Conservation (phyloP, 106 monocot species). For the Phalaenopsis equestris region DNA sequence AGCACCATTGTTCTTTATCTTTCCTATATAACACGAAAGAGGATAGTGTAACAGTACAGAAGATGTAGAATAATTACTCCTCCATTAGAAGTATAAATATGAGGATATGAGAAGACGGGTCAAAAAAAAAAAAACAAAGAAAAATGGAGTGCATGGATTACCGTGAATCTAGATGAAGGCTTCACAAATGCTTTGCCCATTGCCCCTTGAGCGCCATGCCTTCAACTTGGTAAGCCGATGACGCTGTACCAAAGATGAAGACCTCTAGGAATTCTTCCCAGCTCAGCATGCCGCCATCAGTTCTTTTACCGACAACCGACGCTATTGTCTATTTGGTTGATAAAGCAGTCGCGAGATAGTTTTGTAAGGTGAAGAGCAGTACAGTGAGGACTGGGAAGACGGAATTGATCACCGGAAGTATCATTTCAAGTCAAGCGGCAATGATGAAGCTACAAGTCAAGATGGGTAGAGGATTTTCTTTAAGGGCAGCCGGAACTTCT, state of each 20-base stretch:
- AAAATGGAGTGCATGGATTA: conserved; percentile 3
- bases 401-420: neutral
- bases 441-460: neutral
- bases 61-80: neutral
- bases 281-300: conserved; percentile 36
- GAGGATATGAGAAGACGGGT: neutral
- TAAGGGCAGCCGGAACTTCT: no score
- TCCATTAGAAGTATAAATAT: neutral
- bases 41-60: neutral
- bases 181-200: conserved; percentile 84
- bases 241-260: conserved; percentile 75
- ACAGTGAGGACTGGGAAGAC: neutral
- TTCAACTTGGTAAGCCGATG: conserved; percentile 89
- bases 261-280: conserved; percentile 46
- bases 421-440: neutral
- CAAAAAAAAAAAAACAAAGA: no score
- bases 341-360: conserved; percentile 2
- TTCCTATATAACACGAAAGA: conserved; percentile 22
- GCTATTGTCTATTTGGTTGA: neutral
- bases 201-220: conserved; percentile 68
- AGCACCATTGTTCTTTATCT: conserved; percentile 56
- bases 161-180: conserved; percentile 46
- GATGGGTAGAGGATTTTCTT: no score
- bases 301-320: no score
- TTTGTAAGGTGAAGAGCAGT: conserved; percentile 8